phyloP scores from a whole-genome alignment of 2,329 filamentous ascomycete genomes.

The Aspergillus sp. region DNA sequence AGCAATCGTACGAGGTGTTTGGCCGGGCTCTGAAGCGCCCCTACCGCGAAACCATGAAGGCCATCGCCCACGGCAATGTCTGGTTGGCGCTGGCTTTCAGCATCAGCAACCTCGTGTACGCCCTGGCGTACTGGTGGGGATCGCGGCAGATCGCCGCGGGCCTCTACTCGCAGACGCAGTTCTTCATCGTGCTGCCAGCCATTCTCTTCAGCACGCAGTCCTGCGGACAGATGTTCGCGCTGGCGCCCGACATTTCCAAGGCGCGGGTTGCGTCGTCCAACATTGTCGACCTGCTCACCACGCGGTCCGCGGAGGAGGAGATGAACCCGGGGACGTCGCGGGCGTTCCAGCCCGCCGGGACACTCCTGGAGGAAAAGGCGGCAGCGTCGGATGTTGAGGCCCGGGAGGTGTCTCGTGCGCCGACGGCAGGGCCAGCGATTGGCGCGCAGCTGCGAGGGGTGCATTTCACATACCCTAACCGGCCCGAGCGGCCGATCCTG shows the following conservation, averaged over 20 bases:
- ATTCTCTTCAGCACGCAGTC: constrained; percentile 71
- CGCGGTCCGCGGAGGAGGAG: constrained; percentile 27
- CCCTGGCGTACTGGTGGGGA: constrained; percentile 78
- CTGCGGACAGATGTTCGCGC: constrained; percentile 71
- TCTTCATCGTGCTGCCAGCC: constrained; percentile 70
- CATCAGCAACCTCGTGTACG: constrained; percentile 65
- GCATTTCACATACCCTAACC: constrained; percentile 64
- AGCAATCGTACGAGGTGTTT: constrained; percentile 47
- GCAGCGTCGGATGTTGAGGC: constrained; percentile 26
- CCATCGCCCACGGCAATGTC: constrained; percentile 45
- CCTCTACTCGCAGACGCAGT: constrained; percentile 62
- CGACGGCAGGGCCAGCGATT: constrained; percentile 33
- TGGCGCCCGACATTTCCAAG: constrained; percentile 70
- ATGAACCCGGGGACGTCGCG: constrained; percentile 13
- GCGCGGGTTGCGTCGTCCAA: constrained; percentile 60
- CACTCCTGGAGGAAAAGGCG: constrained; percentile 21
- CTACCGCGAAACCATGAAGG: constrained; percentile 47
- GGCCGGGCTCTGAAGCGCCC: constrained; percentile 45
- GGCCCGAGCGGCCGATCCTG: constrained; percentile 59
- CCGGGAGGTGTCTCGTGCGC: constrained; percentile 6
- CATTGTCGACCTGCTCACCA: constrained; percentile 47
- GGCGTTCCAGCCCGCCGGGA: constrained; percentile 10
- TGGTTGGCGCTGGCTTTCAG: constrained; percentile 45
- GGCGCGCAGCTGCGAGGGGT: constrained; percentile 59
- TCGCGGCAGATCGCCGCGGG: constrained; percentile 66